Evolutionary conservation across 345 rosid genomes (phyloP).

Genomic region (Psidium guajava): DNA sequence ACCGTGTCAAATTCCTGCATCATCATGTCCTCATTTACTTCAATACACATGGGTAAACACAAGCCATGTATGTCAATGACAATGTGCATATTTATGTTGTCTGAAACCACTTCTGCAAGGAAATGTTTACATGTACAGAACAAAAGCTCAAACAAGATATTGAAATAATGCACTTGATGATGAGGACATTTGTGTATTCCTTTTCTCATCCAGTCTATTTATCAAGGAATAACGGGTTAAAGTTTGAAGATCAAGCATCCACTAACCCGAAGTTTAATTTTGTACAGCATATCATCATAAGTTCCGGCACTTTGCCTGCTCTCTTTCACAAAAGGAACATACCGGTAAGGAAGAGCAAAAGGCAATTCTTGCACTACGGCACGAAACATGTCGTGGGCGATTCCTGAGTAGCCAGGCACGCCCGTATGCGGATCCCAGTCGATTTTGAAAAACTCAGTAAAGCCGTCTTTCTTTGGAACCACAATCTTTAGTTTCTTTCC

Average conservation of each 20-base stretch:
- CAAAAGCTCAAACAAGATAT: too few species aligned
- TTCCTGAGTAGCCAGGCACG: background rate
- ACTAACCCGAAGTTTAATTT: background rate
- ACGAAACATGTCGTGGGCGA: slow-evolving; percentile 6
- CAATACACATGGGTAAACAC: background rate
- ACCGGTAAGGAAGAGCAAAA: slow-evolving; percentile 1
- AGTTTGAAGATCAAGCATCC: too few species aligned
- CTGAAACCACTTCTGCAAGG: too few species aligned
- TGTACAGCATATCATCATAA: background rate
- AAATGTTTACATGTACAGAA: too few species aligned
- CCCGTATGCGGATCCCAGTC: background rate
- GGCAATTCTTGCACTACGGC: slow-evolving; percentile 5
- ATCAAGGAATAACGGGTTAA: too few species aligned
- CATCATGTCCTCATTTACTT: background rate
- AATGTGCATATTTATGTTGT: too few species aligned
- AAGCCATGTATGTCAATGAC: too few species aligned
- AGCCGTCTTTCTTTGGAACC: slow-evolving; percentile 8
- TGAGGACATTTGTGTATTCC: too few species aligned
- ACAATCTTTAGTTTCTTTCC: slow-evolving; percentile 11
- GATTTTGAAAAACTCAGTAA: slow-evolving; percentile 6
- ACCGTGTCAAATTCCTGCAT: slow-evolving; percentile 35
- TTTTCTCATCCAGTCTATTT: too few species aligned
- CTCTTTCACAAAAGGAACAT: slow-evolving; percentile 1
- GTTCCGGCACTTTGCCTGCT: background rate
- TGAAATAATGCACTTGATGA: too few species aligned